Evolutionary conservation across 2,329 filamentous ascomycete species (phyloP), one percentile per base, ranked within the genome.

Genomic region (Cordyceps fumosorosea): DNA sequence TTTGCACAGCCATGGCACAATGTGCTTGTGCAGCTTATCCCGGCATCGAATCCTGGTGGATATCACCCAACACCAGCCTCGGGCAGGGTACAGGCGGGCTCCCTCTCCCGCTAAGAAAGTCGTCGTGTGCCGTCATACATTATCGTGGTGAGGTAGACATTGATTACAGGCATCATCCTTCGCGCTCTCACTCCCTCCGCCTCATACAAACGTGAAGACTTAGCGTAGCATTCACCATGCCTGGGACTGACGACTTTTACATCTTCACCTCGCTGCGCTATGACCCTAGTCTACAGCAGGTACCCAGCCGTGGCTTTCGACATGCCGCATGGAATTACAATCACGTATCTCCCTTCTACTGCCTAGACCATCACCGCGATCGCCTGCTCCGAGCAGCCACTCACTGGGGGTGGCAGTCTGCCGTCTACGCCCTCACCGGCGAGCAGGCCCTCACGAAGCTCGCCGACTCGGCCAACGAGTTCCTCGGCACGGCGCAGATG

Each of bases 301-400:
- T 80, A 42, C 74, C 77, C 11, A 73, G 74, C 60, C 73, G 69
- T 40, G 72, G 71, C 1, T 70, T 78, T 37, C 64, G 68, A 37
- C 69, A 79, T 64, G 73, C 78, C 47, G 82, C 78, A 20, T 87
- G 80, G 76, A 86, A 86, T 68, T 79, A 77, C 67, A 66, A 69
- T 29, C 74, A 78, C 29, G 70, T 76, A 7, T 89, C 85, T 10
- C 83, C 87, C 0, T 87, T 91, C 67, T 96, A 96, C 73, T 91
- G 96, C 81, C 82, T 95, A 18, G 80, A 86, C 63, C 87, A 88
- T 67, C 92, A 96, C 72, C 84, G 86, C 52, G 89, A 93, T 71
- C 88, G 92, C 59, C 83, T 96, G 71, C 78, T 91, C n/a, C 81
- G 77, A 62, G 85, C 84, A 16, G 84, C 85, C 5, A 72, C 68